phyloP scores from a whole-genome alignment of 2,329 filamentous ascomycete species.

The Sporothrix euskadiensis region DNA sequence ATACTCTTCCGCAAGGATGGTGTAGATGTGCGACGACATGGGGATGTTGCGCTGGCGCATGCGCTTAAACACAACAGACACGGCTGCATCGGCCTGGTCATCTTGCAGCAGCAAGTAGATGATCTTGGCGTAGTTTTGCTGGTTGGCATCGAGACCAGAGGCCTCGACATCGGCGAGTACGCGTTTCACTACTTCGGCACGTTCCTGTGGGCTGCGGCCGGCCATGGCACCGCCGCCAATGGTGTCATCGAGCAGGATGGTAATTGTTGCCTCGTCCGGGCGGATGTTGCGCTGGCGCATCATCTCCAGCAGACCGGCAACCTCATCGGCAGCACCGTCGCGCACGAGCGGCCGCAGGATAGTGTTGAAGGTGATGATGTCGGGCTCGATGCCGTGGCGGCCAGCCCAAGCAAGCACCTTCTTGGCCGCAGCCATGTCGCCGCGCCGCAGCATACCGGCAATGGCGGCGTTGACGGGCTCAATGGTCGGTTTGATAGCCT shows the following conservation, averaged over 20 bases:
- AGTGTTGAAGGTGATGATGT: conserved; percentile 66
- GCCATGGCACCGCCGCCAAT: conserved; percentile 45
- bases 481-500: conserved; percentile 59
- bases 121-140: conserved; percentile 67
- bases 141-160: conserved; percentile 59
- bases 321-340: conserved; percentile 49
- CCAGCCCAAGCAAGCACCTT: conserved; percentile 61
- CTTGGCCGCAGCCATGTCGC: conserved; percentile 51
- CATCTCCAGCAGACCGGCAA: conserved; percentile 53
- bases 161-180: conserved; percentile 60
- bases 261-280: conserved; percentile 70
- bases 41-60: conserved; percentile 57
- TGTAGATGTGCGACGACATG: conserved; percentile 68
- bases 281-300: conserved; percentile 60
- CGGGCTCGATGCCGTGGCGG: conserved; percentile 55
- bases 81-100: conserved; percentile 47
- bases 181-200: conserved; percentile 44
- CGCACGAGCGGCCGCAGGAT: conserved; percentile 63
- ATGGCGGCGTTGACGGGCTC: conserved; percentile 70
- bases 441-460: conserved; percentile 57
- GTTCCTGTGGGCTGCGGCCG: conserved; percentile 18
- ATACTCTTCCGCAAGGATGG: conserved; percentile 69
- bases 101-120: conserved; percentile 61
- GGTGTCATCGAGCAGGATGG: conserved; percentile 66
- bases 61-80: conserved; percentile 62